Evolutionary conservation across 2,329 filamentous ascomycete species (phyloP).

Genomic region (Neofusicoccum sp.): DNA sequence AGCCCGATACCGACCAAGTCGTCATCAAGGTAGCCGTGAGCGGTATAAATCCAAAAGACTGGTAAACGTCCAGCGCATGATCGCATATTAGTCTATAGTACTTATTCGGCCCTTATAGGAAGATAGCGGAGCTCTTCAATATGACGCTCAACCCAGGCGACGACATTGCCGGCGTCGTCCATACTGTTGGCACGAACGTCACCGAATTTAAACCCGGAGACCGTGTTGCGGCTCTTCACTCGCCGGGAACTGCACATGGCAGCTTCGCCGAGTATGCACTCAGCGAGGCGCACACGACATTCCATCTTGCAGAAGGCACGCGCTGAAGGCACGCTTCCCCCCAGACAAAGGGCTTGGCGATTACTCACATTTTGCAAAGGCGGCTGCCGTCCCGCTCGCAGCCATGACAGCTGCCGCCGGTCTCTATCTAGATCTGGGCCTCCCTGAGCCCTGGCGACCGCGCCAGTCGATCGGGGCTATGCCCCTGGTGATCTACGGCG

Average conservation of each 20-base stretch:
- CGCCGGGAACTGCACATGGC: slow-evolving; percentile 55
- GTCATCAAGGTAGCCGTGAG: slow-evolving; percentile 43
- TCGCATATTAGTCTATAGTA: not conserved
- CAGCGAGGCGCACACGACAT: slow-evolving; percentile 58
- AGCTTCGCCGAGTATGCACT: slow-evolving; percentile 65
- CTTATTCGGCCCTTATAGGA: slow-evolving; percentile 26
- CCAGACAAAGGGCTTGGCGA: slow-evolving; percentile 19
- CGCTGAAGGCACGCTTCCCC: slow-evolving; percentile 45
- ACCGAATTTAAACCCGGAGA: slow-evolving; percentile 61
- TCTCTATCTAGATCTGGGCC: slow-evolving; percentile 43
- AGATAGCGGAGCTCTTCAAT: slow-evolving; percentile 29
- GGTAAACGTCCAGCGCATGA: slow-evolving; percentile 30
- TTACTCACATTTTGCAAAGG: slow-evolving; percentile 32
- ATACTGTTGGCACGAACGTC: slow-evolving; percentile 58
- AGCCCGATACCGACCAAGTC: slow-evolving; percentile 36
- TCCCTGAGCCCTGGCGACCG: slow-evolving; percentile 46
- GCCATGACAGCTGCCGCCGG: slow-evolving; percentile 50
- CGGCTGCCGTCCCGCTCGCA: slow-evolving; percentile 49
- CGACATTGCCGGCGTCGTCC: slow-evolving; percentile 59
- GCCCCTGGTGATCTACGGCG: slow-evolving; percentile 46
- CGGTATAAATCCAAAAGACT: slow-evolving; percentile 53
- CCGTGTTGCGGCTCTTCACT: slow-evolving; percentile 58
- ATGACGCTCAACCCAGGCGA: slow-evolving; percentile 52
- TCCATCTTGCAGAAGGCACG: slow-evolving; percentile 54
- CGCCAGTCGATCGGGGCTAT: slow-evolving; percentile 15